Base-by-base conservation (phyloP, 257 asterid genomes). In the Sherardia arvensis region DNA sequence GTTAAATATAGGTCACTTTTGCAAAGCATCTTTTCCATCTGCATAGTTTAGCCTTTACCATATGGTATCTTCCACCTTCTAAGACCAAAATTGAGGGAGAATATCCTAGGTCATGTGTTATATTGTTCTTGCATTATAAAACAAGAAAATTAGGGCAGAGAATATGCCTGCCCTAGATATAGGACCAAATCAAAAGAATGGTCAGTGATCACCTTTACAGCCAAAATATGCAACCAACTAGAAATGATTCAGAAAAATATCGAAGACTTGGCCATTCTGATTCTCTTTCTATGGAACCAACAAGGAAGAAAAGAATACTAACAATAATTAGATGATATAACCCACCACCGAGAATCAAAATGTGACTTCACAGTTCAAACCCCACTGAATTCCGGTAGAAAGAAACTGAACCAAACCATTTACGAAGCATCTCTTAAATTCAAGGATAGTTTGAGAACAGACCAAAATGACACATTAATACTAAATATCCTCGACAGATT, bases 121-220 rank as follows among this genome's bases (percentile, higher is more conserved):
- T 43, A 43, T 43, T 1, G 51, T 43, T 43, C 20, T 14, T 43
- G 51, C 51, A 43, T 43, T 43, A 43, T 43, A 14, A 14, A 43
- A 43, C 51, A 43, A 43, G 20, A 43, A 15, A 43, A 14, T 15
- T 43, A 43, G 21, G 51, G 3, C n/a, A 3, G 20, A 45, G 47
- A 68, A 51, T 18, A 49, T 64, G 17, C 58, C 32, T 47, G 53
- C 48, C 34, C n/a, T 10, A 61, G 57, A 69, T 62, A 59, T 53
- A 69, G 20, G 74, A 54, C 65, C 66, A 45, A 74, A 64, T 6
- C 22, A 48, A 21, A 51, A 51, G 25, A 51, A 53, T 17, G 23
- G 28, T 12, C 26, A 53, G 69, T 59, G 27, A 66, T 59, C 62
- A 20, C 51, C 79, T 69, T 74, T 74, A 74, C 79, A 74, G 79